Percentiles rank a stretch among this genome's conserved stretches.
These are phyloP conservation scores for Didymella glomerata DNA, from an alignment of 2,329 filamentous ascomycete species.

Conservation along the genomic window DNA sequence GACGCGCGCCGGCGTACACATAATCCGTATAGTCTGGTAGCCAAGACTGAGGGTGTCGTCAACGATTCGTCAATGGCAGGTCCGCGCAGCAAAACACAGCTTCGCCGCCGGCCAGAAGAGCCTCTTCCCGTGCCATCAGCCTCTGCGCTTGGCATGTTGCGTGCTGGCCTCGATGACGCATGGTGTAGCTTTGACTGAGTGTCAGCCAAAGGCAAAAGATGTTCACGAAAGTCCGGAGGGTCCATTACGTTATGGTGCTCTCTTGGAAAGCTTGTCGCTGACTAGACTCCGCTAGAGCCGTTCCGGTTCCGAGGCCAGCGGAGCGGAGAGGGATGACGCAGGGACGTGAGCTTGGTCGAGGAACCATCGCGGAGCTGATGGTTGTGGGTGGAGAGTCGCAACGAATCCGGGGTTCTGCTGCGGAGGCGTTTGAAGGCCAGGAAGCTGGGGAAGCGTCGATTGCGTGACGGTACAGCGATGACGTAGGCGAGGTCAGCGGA, in stretches of 20 bases:
- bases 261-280: constrained; percentile 13
- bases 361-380: neutral
- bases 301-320: constrained; percentile 11
- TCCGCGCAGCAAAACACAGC: constrained; percentile 3
- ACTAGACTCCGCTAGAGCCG: constrained; percentile 16
- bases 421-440: neutral
- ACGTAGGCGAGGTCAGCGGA: neutral
- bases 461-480: neutral
- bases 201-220: neutral
- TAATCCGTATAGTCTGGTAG: constrained; percentile 10
- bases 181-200: constrained; percentile 7
- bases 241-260: constrained; percentile 18
- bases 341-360: neutral
- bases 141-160: constrained; percentile 27
- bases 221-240: constrained; percentile 5
- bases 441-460: neutral
- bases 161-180: constrained; percentile 31
- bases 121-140: constrained; percentile 19
- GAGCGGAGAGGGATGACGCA: constrained; percentile 2
- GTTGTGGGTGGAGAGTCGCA: neutral
- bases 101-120: constrained; percentile 20
- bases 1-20: constrained; percentile 26
- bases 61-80: constrained; percentile 4
- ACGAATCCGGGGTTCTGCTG: neutral
- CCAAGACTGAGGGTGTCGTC: constrained; percentile 13